Percentiles rank a stretch among this genome's conserved stretches.
Conservation (phyloP, 2,329 filamentous ascomycete species). For the Colletotrichum filicis region DNA sequence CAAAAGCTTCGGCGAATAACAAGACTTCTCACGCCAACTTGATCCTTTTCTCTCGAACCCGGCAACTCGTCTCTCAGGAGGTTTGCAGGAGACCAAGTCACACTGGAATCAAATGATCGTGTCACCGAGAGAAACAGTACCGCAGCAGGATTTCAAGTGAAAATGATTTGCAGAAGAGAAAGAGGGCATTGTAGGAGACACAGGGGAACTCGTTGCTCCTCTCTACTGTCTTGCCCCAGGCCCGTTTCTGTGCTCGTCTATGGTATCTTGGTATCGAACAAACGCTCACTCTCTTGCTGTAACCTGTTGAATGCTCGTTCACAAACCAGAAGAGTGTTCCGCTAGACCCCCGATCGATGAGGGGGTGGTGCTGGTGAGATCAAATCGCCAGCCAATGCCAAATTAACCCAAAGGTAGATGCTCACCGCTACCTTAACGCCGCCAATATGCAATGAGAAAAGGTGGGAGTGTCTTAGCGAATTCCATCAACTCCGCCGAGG, state of each 20-base stretch:
- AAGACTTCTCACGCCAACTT: background rate
- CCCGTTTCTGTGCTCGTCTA: slow-evolving; percentile 19
- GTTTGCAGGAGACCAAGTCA: background rate
- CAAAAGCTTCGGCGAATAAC: background rate
- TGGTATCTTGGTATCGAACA: slow-evolving; percentile 28
- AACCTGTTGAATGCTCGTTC: slow-evolving; percentile 6
- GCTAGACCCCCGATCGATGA: slow-evolving; percentile 1
- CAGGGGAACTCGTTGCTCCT: background rate
- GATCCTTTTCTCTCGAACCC: background rate
- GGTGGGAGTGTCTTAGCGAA: background rate
- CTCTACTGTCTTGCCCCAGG: background rate
- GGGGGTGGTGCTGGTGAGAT: background rate
- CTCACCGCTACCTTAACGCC: slow-evolving; percentile 30
- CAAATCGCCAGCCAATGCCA: slow-evolving; percentile 13
- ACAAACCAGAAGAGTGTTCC: background rate
- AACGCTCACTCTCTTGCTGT: slow-evolving; percentile 25
- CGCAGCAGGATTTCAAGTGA: background rate
- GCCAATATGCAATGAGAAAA: slow-evolving; percentile 15
- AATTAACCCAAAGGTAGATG: slow-evolving; percentile 16
- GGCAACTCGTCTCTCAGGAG: no score
- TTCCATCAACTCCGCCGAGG: slow-evolving; percentile 12
- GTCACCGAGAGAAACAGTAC: background rate
- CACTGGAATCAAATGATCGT: background rate
- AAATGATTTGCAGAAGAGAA: background rate
- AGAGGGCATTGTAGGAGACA: background rate